Percentiles rank a stretch among this genome's conserved stretches.
Evolutionary conservation across 2,329 filamentous ascomycete genomes (phyloP).

Genomic region (Fusarium illudens): DNA sequence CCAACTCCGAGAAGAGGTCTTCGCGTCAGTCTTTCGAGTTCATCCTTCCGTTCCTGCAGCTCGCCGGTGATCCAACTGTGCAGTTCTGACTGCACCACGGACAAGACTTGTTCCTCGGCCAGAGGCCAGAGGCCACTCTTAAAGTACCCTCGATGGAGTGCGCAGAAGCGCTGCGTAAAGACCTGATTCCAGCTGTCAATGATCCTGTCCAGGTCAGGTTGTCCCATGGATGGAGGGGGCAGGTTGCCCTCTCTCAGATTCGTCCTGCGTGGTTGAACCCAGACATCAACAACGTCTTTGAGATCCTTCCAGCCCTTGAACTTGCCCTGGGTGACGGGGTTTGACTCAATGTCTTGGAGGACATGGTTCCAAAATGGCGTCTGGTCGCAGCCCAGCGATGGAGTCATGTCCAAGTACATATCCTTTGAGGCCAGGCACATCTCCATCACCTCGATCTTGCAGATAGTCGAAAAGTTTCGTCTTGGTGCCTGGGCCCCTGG

Average conservation of each 20-base stretch:
- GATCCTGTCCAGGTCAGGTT: conserved; percentile 2
- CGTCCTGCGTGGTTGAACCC: conserved; percentile 9
- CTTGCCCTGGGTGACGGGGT: neutral
- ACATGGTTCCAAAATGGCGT: neutral
- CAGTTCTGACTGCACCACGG: neutral
- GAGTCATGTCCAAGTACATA: neutral
- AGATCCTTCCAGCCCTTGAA: neutral
- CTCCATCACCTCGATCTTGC: neutral
- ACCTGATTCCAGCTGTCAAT: conserved; percentile 34
- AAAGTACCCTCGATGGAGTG: conserved; percentile 2
- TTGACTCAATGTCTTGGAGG: neutral
- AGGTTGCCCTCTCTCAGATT: conserved; percentile 4
- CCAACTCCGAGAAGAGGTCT: neutral
- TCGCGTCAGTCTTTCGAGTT: neutral
- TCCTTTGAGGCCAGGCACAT: neutral
- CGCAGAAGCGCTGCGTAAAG: conserved; percentile 16
- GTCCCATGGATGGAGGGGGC: neutral
- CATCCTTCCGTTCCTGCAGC: conserved; percentile 4
- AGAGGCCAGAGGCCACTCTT: neutral
- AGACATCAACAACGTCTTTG: neutral
- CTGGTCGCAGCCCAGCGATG: fast-evolving
- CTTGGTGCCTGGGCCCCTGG: neutral
- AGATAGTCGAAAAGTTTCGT: fast-evolving
- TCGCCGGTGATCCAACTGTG: neutral
- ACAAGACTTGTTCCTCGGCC: neutral